Evolutionary conservation across 495 filamentous ascomycete genomes (phyloP).

Genomic region (Xylaria telfairii): DNA sequence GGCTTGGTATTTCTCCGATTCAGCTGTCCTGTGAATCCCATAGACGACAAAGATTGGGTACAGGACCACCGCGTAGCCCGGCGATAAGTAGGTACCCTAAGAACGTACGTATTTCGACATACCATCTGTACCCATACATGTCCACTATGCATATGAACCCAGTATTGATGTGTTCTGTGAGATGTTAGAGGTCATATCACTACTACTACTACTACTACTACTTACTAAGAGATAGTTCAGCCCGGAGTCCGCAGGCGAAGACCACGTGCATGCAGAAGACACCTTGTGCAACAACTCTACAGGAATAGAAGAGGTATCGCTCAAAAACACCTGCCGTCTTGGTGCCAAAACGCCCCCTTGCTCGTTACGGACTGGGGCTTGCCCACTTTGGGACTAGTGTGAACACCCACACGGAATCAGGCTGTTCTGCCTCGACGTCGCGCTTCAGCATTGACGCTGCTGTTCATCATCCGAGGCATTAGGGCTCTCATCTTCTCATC

Average conservation of each 20-base stretch:
- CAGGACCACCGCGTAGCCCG: neutral
- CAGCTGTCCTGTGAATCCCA: conserved; percentile 8
- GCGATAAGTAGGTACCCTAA: neutral
- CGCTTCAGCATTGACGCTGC: conserved; percentile 22
- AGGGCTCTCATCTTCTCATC: conserved; percentile 5
- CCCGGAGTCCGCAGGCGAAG: neutral
- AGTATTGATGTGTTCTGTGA: neutral
- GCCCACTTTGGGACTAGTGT: conserved; percentile 18
- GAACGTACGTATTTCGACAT: neutral
- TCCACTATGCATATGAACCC: neutral
- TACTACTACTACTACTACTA: neutral
- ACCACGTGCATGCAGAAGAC: neutral
- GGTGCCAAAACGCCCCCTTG: conserved; percentile 11
- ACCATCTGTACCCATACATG: neutral
- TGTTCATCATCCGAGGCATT: conserved; percentile 22
- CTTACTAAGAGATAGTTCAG: neutral
- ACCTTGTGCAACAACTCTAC: neutral
- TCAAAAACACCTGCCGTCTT: neutral
- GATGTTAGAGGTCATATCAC: neutral
- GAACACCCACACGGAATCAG: conserved; percentile 19
- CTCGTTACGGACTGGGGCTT: conserved; percentile 11
- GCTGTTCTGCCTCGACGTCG: conserved; percentile 29
- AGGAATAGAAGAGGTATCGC: too few relatives aligned
- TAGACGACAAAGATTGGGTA: neutral
- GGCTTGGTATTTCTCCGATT: conserved; percentile 17